Conservation (phyloP, 768 basidiomycete genomes). For the Tulasnella sp. region DNA sequence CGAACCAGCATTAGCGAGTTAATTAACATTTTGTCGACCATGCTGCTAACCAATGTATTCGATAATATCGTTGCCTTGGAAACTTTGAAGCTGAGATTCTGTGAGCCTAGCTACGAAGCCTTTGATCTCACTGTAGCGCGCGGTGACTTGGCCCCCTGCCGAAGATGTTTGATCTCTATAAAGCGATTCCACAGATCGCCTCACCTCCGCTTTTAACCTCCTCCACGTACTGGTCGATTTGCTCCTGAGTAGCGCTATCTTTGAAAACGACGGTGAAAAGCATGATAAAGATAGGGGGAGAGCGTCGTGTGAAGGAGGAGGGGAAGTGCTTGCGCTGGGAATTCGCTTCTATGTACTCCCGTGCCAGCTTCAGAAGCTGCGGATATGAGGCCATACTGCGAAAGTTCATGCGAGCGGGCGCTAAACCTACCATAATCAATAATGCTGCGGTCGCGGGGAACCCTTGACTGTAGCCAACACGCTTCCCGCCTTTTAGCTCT, state of each 20-base stretch:
- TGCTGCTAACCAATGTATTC: constrained; percentile 4
- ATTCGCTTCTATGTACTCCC: background rate
- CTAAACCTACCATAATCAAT: too few relatives aligned
- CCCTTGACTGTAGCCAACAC: too few relatives aligned
- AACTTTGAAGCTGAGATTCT: background rate
- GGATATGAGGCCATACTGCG: too few relatives aligned
- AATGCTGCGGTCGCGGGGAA: too few relatives aligned
- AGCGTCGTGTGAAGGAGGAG: background rate
- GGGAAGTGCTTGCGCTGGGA: background rate
- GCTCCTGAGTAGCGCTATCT: constrained; percentile 17
- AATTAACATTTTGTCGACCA: background rate
- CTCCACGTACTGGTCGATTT: constrained; percentile 23
- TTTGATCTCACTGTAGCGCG: background rate
- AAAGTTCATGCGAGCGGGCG: too few relatives aligned
- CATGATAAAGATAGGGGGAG: background rate
- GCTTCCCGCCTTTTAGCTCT: too few relatives aligned
- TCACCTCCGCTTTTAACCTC: constrained; percentile 19
- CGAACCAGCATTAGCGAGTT: background rate
- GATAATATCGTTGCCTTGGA: constrained; percentile 17
- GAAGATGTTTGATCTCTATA: background rate
- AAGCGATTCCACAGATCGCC: background rate
- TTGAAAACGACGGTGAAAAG: constrained; percentile 28
- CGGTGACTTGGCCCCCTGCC: constrained; percentile 7
- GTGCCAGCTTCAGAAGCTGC: too few relatives aligned
- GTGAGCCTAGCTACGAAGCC: constrained; percentile 1